Evolutionary conservation across 2,329 filamentous ascomycete genomes (phyloP), one percentile per base, ranked within the genome.

Genomic region (Clonostachys rhizophaga): DNA sequence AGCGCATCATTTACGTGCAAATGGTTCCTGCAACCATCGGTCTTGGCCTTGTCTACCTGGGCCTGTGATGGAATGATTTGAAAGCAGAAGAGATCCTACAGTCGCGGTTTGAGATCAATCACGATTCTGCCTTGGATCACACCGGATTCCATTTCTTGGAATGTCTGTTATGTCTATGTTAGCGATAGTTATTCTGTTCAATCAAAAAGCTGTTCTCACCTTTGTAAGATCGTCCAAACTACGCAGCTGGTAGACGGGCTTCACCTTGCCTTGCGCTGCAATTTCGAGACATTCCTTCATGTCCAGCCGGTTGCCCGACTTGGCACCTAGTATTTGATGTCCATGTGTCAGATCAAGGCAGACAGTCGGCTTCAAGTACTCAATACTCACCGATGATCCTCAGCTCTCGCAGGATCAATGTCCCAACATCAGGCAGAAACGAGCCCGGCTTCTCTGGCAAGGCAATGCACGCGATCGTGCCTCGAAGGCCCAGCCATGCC

Each of bases 1-100:
- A 48, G 44, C 66, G 62, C 52, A 76, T 77, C 49, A 51, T 74
- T 34, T 65, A 60, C 37, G 58, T 76, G 2, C 74, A 78, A 57
- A 39, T 39, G 36, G 17, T 18, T 8, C 41, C 54, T 43, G 47
- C 64, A 7, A 50, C 55, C 3, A 20, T 66, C 8, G 61, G 62
- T 5, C 54, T 65, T 24, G 56, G 53, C 4, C 52, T 60, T 3
- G 56, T 68, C 18, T 52, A 61, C 3, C 45, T 60, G 44, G 61
- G 50, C 11, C 40, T 56, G 14, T 59, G 37, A 49, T 37, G 34
- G 14, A 14, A 18, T 39, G 14, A 39, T 11, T n/a, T 39, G 36
- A 10, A 30, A 30, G 24, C 24, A 30, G 24, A 30, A 30, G 24
- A 30, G 24, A 10, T 30, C 3, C 24, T 30, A 30, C 24, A 30